Evolutionary conservation across 257 asterid genomes (phyloP).

Genomic region (Gentiana straminea): DNA sequence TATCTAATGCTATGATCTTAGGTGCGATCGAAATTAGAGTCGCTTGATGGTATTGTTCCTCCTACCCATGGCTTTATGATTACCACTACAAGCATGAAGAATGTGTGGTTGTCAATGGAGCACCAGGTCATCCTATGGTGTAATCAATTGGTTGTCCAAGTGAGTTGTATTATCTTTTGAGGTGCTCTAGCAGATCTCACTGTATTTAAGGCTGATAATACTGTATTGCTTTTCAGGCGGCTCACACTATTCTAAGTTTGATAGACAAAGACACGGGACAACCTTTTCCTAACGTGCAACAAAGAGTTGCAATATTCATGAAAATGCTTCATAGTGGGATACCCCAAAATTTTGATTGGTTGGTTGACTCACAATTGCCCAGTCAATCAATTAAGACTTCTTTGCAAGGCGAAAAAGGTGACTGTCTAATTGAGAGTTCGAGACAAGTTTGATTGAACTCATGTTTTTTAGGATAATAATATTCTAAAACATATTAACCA

Average conservation of each 20-base stretch:
- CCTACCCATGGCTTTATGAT: conserved; percentile 85
- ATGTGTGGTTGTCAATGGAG: conserved; percentile 98
- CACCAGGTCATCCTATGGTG: conserved; percentile 95
- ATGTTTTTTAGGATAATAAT: background rate
- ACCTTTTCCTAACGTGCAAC: conserved; percentile 52
- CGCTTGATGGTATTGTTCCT: conserved; percentile 94
- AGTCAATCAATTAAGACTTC: conserved; percentile 25
- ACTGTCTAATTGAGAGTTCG: background rate
- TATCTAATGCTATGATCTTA: conserved; percentile 18
- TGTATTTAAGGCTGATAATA: conserved; percentile 14
- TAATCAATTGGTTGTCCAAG: conserved; percentile 75
- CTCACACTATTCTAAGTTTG: conserved; percentile 94
- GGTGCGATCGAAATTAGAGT: conserved; percentile 85
- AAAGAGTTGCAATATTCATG: conserved; percentile 59
- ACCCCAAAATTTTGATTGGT: conserved; percentile 54
- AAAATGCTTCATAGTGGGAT: conserved; percentile 93
- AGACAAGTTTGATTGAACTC: background rate
- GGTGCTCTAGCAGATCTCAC: conserved; percentile 10
- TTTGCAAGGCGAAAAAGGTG: conserved; percentile 24
- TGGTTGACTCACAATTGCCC: conserved; percentile 28
- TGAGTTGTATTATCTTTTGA: conserved; percentile 33
- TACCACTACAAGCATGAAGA: conserved; percentile 73
- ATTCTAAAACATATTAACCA: background rate
- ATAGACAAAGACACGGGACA: conserved; percentile 61
- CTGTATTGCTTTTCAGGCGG: conserved; percentile 52